Evolutionary conservation across 2,329 filamentous ascomycete genomes (phyloP), one percentile per base, ranked within the genome.

Genomic region (Penicillium frequentans): DNA sequence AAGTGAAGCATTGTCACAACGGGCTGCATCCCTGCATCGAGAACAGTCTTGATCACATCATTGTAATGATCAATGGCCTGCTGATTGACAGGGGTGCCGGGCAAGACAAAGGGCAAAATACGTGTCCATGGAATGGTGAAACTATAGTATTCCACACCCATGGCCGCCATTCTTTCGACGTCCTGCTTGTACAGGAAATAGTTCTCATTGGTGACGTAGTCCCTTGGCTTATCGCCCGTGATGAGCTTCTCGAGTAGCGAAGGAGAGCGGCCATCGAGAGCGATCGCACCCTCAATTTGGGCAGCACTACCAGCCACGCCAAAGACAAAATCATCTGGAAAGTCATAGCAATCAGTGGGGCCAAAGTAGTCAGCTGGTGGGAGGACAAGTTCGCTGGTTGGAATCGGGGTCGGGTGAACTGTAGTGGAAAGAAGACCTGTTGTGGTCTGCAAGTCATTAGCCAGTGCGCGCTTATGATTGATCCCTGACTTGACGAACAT

Each of bases 331-430:
- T 73, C 72, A 0, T 67, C 52, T 0, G 74, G 75, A 27, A 77
- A 75, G 19, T 56, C 56, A 26, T 70, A 71, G 54, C 68, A 71
- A 51, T 70, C 67, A 0, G 59, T 66, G 0, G 81, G 77, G 0
- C 73, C 74, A 54, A 83, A 81, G 57, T 82, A 82, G 49, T 82
- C 78, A 1, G 73, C 67, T 0, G 84, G 84, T 0, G 84, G 84
- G 0, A 84, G 74, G 6, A 86, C 72, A 1, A 87, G 75, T 55
- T 86, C 82, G 52, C 72, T 80, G 1, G 75, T 82, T 0, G 83
- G 80, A 1, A 87, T 70, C 0, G 83, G 77, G 0, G 83, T 86
- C 0, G 84, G 82, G 4, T 73, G 75, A 2, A 84, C 82, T 0
- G 84, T 86, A 0, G 83, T 83, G 2, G 75, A 75, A 58, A 78